A percentile compares a stretch with the other conserved stretches of the same genome.
Evolutionary conservation across 805 yeast species (phyloP).

Genomic region (Pichia ethanolica): DNA sequence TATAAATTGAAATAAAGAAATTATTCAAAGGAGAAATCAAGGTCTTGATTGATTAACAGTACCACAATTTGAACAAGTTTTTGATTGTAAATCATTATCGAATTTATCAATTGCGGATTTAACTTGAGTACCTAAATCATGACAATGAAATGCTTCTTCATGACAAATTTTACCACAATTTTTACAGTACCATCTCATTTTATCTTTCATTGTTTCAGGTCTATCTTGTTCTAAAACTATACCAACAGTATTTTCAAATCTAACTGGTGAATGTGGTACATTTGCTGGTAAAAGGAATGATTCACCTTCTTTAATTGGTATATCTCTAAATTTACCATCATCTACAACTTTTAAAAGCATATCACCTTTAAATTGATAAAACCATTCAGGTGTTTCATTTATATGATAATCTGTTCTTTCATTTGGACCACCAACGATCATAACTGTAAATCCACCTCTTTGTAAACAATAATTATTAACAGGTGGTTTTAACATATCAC

Average conservation of each 20-base stretch:
- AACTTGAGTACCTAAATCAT: constrained; percentile 84
- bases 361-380: constrained; percentile 77
- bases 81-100: constrained; percentile 50
- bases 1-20: too few relatives aligned
- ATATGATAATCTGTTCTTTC: constrained; percentile 90
- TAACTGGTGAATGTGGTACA: constrained; percentile 83
- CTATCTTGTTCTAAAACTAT: constrained; percentile 89
- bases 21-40: too few relatives aligned
- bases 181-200: constrained; percentile 82
- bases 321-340: constrained; percentile 66
- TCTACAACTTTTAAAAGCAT: constrained; percentile 83
- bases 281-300: constrained; percentile 82
- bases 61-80: constrained; percentile 74
- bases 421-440: constrained; percentile 96
- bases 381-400: constrained; percentile 92
- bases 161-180: constrained; percentile 58
- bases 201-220: constrained; percentile 63
- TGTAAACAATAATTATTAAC: constrained; percentile 88
- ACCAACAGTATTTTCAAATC: constrained; percentile 82
- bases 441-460: constrained; percentile 86
- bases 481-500: constrained; percentile 76
- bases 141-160: constrained; percentile 65
- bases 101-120: constrained; percentile 71
- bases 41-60: constrained; percentile 64
- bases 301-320: constrained; percentile 75